Percentiles rank a stretch among this genome's conserved stretches.
These are phyloP conservation scores for Xylaria polymorpha DNA, from an alignment of 2,329 filamentous ascomycete genomes.

Conservation along the genomic window DNA sequence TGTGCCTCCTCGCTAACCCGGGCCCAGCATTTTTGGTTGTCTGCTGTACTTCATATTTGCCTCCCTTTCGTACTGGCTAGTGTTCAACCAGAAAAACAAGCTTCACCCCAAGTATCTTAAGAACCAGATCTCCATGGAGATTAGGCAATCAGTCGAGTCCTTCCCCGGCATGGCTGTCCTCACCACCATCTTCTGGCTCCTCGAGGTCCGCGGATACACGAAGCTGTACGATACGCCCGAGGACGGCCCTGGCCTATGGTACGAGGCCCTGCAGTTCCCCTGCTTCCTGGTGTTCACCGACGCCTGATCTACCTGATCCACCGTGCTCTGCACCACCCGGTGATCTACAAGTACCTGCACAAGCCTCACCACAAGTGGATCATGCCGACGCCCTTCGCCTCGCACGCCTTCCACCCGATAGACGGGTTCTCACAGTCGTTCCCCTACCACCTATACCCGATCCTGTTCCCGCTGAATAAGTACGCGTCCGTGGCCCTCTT, in stretches of 20 bases:
- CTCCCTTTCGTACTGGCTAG: constrained; percentile 83
- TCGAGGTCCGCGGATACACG: constrained; percentile 84
- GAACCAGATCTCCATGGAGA: constrained; percentile 89
- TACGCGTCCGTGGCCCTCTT: constrained; percentile 87
- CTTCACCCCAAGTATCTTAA: constrained; percentile 94
- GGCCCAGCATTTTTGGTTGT: constrained; percentile 81
- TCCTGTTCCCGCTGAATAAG: constrained; percentile 93
- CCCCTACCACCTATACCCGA: constrained; percentile 93
- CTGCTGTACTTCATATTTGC: constrained; percentile 88
- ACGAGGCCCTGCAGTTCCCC: constrained; percentile 86
- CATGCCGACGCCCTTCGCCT: constrained; percentile 94
- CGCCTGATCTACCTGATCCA: constrained; percentile 84
- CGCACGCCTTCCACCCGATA: constrained; percentile 92
- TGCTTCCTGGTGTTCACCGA: constrained; percentile 83
- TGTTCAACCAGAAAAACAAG: constrained; percentile 92
- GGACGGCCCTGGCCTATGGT: constrained; percentile 81
- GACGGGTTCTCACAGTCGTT: constrained; percentile 90
- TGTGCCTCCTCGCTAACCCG: constrained; percentile 32
- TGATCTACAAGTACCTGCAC: constrained; percentile 87
- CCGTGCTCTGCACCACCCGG: constrained; percentile 77
- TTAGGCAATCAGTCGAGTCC: constrained; percentile 78
- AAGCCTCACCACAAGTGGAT: constrained; percentile 99
- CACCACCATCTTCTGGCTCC: constrained; percentile 83
- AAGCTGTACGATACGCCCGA: constrained; percentile 86
- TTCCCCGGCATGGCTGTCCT: constrained; percentile 86